Evolutionary conservation across 164 flowering plant species (phyloP).

Genomic region (Taxillus chinensis): DNA sequence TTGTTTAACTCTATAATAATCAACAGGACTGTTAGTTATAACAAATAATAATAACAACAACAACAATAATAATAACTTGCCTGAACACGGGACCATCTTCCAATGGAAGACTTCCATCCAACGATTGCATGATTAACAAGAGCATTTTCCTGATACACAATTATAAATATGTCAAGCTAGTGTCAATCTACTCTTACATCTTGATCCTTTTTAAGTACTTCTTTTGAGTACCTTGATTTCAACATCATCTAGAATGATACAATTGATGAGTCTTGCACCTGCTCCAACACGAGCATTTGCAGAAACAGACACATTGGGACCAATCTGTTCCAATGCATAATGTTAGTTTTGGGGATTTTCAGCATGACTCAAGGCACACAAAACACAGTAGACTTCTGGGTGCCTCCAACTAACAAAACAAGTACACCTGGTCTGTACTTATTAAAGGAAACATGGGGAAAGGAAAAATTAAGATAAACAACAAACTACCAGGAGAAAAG

Average conservation of each 20-base stretch:
- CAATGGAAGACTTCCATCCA: constrained; percentile 97
- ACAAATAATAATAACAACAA: too few relatives aligned
- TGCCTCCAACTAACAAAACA: too few relatives aligned
- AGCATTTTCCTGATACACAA: constrained; percentile 72
- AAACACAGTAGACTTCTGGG: too few relatives aligned
- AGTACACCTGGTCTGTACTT: too few relatives aligned
- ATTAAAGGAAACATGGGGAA: too few relatives aligned
- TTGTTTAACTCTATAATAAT: too few relatives aligned
- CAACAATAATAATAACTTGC: constrained; percentile 20
- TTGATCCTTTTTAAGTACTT: constrained; percentile 6
- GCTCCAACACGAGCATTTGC: constrained; percentile 95
- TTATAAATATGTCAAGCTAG: constrained; percentile 5
- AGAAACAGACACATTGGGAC: constrained; percentile 95
- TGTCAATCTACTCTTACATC: background rate
- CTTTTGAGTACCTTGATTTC: constrained; percentile 61
- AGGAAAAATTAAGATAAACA: too few relatives aligned
- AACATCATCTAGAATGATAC: constrained; percentile 92
- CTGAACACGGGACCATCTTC: constrained; percentile 97
- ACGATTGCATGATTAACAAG: constrained; percentile 81
- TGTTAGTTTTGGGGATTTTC: background rate
- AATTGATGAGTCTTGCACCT: constrained; percentile 82
- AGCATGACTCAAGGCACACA: too few relatives aligned
- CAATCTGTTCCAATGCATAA: constrained; percentile 46
- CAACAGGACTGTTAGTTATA: too few relatives aligned
- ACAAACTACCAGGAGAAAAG: too few relatives aligned